These are phyloP conservation scores for Prunella vulgaris DNA, from an alignment of 257 asterid species.

Conservation along the genomic window DNA sequence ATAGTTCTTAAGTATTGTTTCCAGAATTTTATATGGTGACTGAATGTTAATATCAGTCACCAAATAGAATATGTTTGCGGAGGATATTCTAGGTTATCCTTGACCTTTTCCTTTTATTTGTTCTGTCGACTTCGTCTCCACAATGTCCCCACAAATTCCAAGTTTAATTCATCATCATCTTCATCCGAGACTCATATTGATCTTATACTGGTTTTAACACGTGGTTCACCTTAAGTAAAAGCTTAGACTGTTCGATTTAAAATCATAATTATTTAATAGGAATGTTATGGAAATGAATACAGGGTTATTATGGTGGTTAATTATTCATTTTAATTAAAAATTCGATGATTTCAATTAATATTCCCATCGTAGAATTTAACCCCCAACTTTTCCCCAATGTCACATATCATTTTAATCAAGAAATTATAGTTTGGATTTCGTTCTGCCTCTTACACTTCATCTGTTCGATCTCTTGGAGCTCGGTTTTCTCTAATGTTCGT, in stretches of 20 bases:
- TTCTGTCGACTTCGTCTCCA: neutral
- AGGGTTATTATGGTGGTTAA: no score
- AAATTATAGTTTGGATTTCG: neutral
- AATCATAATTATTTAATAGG: neutral
- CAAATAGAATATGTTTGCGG: neutral
- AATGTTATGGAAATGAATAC: no score
- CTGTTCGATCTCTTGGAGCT: no score
- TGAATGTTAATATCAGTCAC: neutral
- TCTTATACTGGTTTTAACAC: neutral
- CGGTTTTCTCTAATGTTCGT: neutral
- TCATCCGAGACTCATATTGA: neutral
- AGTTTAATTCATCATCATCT: neutral
- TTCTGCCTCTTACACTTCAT: no score
- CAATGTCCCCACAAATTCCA: neutral
- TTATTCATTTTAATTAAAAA: no score
- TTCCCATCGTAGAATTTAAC: no score
- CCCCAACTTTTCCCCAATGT: no score
- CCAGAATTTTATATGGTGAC: neutral
- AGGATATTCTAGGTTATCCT: neutral
- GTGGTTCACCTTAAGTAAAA: neutral
- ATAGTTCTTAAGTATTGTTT: neutral
- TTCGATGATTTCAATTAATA: no score
- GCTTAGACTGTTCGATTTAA: neutral
- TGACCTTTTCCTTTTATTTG: neutral
- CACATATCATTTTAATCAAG: no score